Conservation (phyloP, 495 filamentous ascomycete species). For the Cetradonia linearis region DNA sequence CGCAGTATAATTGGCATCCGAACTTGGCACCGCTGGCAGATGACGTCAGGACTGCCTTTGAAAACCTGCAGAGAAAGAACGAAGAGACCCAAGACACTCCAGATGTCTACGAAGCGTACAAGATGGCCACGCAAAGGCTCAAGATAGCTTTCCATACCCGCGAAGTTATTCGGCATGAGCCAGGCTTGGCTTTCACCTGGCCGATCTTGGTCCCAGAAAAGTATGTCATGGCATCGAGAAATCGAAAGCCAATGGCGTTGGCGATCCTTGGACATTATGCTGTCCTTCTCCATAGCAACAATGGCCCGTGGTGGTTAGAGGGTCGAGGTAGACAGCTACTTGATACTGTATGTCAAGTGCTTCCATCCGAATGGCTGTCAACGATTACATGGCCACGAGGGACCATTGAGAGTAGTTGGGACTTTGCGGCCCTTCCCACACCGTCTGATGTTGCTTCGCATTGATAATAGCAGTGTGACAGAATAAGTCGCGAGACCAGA, state of each 20-base stretch:
- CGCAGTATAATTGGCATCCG: background rate
- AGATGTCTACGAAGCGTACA: background rate
- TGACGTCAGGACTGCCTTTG: background rate
- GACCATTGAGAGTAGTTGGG: background rate
- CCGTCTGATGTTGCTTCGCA: background rate
- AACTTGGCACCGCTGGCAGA: background rate
- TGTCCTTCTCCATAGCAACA: slow-evolving; percentile 32
- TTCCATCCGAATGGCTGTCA: slow-evolving; percentile 23
- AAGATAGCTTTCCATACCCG: slow-evolving; percentile 3
- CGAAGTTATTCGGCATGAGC: background rate
- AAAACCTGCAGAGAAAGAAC: background rate
- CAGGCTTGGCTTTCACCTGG: slow-evolving; percentile 10
- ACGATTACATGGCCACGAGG: slow-evolving; percentile 30
- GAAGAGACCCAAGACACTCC: background rate
- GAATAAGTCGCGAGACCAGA: background rate
- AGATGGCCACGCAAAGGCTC: slow-evolving; percentile 3
- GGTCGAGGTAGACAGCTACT: slow-evolving; percentile 37
- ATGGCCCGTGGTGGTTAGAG: slow-evolving; percentile 32
- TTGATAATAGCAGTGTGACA: background rate
- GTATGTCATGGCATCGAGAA: slow-evolving; percentile 28
- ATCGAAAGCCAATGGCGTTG: slow-evolving; percentile 31
- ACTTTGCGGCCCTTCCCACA: background rate
- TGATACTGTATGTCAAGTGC: slow-evolving; percentile 23
- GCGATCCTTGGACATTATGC: slow-evolving; percentile 36
- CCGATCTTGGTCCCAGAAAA: background rate